These are phyloP conservation scores for Circinella minor DNA, from an alignment of 371 early-diverging fungal species.

Conservation along the genomic window DNA sequence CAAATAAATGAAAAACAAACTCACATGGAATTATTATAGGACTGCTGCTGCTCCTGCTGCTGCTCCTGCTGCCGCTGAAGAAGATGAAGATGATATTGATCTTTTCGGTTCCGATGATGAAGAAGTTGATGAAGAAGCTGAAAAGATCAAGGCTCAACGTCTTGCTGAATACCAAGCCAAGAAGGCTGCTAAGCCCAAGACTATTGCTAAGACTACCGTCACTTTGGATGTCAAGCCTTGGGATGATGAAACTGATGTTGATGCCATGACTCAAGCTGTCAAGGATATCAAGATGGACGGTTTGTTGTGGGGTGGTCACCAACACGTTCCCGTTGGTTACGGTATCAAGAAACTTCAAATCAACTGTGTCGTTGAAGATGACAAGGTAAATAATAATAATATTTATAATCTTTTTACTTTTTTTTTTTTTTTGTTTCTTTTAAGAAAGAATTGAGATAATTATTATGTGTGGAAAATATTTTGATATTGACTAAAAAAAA, in stretches of 20 bases:
- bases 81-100: constrained; percentile 94
- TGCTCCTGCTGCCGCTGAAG: constrained; percentile 53
- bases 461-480: too few species aligned
- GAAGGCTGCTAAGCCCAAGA: constrained; percentile 93
- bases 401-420: neutral
- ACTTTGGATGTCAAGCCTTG: constrained; percentile 96
- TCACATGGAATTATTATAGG: constrained; percentile 36
- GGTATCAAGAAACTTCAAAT: constrained; percentile 96
- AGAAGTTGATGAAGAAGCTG: constrained; percentile 92
- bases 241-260: constrained; percentile 95
- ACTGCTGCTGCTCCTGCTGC: constrained; percentile 14
- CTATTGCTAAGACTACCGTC: constrained; percentile 92
- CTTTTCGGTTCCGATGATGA: constrained; percentile 94
- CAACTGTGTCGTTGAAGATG: constrained; percentile 93
- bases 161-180: constrained; percentile 91
- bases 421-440: too few species aligned
- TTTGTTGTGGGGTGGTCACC: constrained; percentile 87
- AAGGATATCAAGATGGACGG: constrained; percentile 84
- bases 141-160: constrained; percentile 86
- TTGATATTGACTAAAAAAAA: too few species aligned
- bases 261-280: constrained; percentile 76
- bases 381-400: constrained; percentile 61
- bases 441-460: neutral
- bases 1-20: neutral
- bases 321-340: constrained; percentile 86